Base-by-base conservation (phyloP, 164 flowering plant species). In the Euptelea pleiosperma region DNA sequence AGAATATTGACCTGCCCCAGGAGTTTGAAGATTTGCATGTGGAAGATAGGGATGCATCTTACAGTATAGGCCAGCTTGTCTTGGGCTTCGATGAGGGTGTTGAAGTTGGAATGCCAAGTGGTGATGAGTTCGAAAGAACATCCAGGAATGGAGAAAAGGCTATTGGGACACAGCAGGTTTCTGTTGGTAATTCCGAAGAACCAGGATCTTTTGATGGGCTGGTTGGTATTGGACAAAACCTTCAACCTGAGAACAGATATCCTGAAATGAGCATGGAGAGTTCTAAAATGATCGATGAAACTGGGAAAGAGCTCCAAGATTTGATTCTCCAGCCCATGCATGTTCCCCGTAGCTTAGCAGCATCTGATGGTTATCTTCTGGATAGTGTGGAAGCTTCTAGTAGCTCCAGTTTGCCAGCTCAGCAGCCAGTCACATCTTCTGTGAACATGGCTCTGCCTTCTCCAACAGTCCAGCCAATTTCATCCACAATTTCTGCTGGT, bases 41-140 rank as follows among this genome's bases (percentile, higher is more conserved):
- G 26, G 83, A 76, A 64, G 94, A 77, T 50, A 71, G 74, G 62
- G 77, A 61, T 43, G 47, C 82, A 21, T 43, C 84, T 34, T 39
- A 61, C 48, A 57, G 67, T 66, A 42, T 69, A 48, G 82, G 75
- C 30, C 78, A 85, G 30, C 59, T 77, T 67, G 86, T 87, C 55
- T 66, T 87, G 37, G 96, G 95, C 45, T 84, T 89, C 66, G 78
- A 87, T 64, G 89, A 87, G 66, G 91, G 92, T 60, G 86, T 84
- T 62, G 82, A 87, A 69, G 90, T 82, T 66, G 75, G 57, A 66
- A 55, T 85, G 62, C 81, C 86, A 5, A 77, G 63, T 65, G 50
- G 56, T 22, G 88, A 85, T 63, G 93, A 89, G 50, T 73, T 72
- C 48, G 89, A 81, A 50, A 76, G 66, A 63, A 62, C 54, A 55